Base-by-base conservation (phyloP, 805 yeast genomes). In the Candida insectalens region DNA sequence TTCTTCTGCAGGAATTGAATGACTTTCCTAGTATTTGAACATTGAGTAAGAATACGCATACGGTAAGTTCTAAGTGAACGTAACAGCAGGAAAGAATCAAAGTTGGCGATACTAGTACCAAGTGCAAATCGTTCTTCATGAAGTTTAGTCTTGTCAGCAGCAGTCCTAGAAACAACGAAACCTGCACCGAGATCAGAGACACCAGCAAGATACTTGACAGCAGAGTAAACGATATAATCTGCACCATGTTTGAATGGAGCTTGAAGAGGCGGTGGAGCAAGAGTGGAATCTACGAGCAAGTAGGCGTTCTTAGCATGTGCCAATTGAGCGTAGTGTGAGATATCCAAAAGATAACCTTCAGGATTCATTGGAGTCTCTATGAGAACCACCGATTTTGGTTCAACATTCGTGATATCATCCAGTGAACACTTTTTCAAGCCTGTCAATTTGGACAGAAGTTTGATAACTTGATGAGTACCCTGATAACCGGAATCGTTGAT, bases 281-380 rank as follows among this genome's bases (percentile, higher is more conserved):
- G 60, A 0, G 77, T 71, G 8, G 76, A 63, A 50, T 71, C 77
- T 2, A 71, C 71, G 17, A 68, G 38, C 15, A 71, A 45, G 21
- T 53, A 48, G 2, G 73, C 69, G 4, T 67, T 65, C 34, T 52
- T 55, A 2, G 47, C 47, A 41, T 69, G 74, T 0, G 74, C 71
- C 27, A 53, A 39, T 4, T 57, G 49, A 0, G 75, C 67, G 46
- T 55, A 69, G 30, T 56, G 48, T 7, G 57, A 45, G 25, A 71
- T 63, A 43, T 69, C 68, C 22, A 55, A 49, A 31, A 60, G 55
- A 22, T 53, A 55, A 1, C 75, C 74, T 36, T 60, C 60, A 4
- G 77, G 77, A 49, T 71, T 71, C 49, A 70, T 65, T 7, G 77
- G 77, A 3, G 76, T 63, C 49, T 71, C 77, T 23, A 71, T 49